A percentile compares a stretch with the other conserved stretches of the same genome.
These are phyloP conservation scores for Arthrobotrys iridis DNA, from an alignment of 2,329 filamentous ascomycete species.

Conservation along the genomic window DNA sequence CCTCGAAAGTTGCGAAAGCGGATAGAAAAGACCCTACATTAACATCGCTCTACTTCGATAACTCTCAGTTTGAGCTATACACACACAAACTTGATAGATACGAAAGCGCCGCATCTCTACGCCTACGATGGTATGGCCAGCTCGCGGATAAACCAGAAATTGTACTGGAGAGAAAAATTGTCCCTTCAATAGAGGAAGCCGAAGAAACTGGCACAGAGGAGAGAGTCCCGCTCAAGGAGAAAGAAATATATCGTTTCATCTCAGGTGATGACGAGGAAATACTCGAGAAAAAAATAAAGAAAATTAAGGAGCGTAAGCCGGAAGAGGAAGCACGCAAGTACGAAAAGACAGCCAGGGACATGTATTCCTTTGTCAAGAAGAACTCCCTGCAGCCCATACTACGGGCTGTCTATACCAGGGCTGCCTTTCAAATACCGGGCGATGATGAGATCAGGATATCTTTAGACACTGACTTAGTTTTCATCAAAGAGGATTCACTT, in stretches of 20 bases:
- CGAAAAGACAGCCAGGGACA: constrained; percentile 76
- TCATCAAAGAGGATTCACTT: constrained; percentile 81
- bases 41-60: constrained; percentile 97
- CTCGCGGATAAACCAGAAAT: constrained; percentile 81
- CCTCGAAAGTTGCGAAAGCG: constrained; percentile 81
- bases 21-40: constrained; percentile 84
- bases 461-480: constrained; percentile 89
- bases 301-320: constrained; percentile 80
- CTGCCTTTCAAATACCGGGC: constrained; percentile 93
- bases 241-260: constrained; percentile 88
- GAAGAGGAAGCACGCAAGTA: constrained; percentile 75
- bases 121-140: constrained; percentile 91
- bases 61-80: constrained; percentile 84
- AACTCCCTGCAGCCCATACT: constrained; percentile 83
- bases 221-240: constrained; percentile 82
- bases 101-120: constrained; percentile 80
- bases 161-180: constrained; percentile 86
- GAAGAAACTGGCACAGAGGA: constrained; percentile 71
- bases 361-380: constrained; percentile 81
- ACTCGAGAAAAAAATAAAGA: constrained; percentile 88
- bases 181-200: constrained; percentile 61
- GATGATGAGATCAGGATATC: constrained; percentile 91
- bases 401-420: constrained; percentile 91
- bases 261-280: constrained; percentile 77
- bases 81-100: constrained; percentile 81